A percentile compares a stretch with the other conserved stretches of the same genome.
These are phyloP conservation scores for Fagopyrum tataricum DNA, from an alignment of 148 eudicot genomes.

Conservation along the genomic window DNA sequence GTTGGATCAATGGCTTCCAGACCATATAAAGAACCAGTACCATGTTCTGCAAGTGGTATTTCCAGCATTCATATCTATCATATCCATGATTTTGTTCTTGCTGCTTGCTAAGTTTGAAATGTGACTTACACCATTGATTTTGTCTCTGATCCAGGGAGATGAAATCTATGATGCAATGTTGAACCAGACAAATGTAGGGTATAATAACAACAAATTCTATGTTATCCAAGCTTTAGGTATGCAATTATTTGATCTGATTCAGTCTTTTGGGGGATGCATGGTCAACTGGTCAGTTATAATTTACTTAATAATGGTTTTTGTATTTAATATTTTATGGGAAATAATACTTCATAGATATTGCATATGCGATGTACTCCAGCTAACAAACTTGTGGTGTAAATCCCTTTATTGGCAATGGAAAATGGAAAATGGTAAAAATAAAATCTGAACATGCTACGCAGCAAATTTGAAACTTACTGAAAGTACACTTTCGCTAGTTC, in stretches of 20 bases:
- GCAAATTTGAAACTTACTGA: not conserved
- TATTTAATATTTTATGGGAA: too few relatives aligned
- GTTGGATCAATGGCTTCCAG: conserved; percentile 79
- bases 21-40: conserved; percentile 56
- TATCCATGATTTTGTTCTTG: not conserved
- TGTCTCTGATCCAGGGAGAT: conserved; percentile 45
- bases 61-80: not conserved
- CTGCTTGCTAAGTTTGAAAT: not conserved
- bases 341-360: not conserved
- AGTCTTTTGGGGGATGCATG: too few relatives aligned
- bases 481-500: not conserved
- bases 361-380: not conserved
- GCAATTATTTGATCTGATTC: not conserved
- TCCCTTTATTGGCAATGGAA: not conserved
- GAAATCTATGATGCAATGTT: conserved; percentile 93
- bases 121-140: not conserved
- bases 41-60: conserved; percentile 79
- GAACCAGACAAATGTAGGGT: conserved; percentile 97
- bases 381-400: too few relatives aligned
- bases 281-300: too few relatives aligned
- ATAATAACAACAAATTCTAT: conserved; percentile 92
- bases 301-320: too few relatives aligned
- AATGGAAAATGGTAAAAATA: too few relatives aligned
- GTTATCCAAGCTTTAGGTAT: conserved; percentile 82
- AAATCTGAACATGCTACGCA: not conserved